phyloP scores from a whole-genome alignment of 2,329 filamentous ascomycete species.

The Zymoseptoria passerinii region DNA sequence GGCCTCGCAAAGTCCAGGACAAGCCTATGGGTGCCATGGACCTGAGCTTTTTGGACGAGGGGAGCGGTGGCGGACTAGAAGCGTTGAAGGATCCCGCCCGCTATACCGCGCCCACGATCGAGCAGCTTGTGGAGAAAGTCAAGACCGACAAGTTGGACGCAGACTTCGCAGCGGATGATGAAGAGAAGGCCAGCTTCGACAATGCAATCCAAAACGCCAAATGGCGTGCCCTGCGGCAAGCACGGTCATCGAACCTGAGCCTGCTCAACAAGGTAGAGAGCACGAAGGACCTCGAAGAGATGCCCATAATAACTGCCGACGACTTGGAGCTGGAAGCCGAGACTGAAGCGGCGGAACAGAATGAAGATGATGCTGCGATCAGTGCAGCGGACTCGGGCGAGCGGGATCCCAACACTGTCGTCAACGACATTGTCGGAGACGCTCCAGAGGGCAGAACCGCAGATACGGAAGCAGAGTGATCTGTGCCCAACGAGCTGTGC shows the following conservation, averaged over 20 bases:
- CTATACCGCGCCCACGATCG: constrained; percentile 61
- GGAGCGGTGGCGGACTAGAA: constrained; percentile 55
- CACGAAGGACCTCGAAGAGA: constrained; percentile 55
- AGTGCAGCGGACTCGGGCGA: neutral
- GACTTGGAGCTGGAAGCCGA: constrained; percentile 2
- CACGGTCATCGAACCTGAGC: constrained; percentile 63
- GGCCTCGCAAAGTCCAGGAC: constrained; percentile 61
- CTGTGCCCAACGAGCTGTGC: neutral
- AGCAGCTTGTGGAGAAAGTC: constrained; percentile 64
- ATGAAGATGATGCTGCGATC: constrained; percentile 9
- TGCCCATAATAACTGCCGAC: constrained; percentile 6
- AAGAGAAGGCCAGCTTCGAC: constrained; percentile 50
- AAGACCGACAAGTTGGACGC: constrained; percentile 76
- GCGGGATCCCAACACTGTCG: neutral
- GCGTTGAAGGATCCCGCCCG: constrained; percentile 57
- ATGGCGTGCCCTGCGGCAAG: constrained; percentile 80
- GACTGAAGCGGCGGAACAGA: constrained; percentile 8
- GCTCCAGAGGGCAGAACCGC: constrained; percentile 3
- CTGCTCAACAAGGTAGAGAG: constrained; percentile 84
- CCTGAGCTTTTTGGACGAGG: constrained; percentile 68
- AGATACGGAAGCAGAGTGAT: constrained; percentile 5
- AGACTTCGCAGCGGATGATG: constrained; percentile 63
- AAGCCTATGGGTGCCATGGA: constrained; percentile 65
- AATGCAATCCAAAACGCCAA: constrained; percentile 78
- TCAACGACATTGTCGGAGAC: neutral